These are phyloP conservation scores for Mesotaenium endlicherianum DNA, from an alignment of 139 green algal species.

Conservation along the genomic window DNA sequence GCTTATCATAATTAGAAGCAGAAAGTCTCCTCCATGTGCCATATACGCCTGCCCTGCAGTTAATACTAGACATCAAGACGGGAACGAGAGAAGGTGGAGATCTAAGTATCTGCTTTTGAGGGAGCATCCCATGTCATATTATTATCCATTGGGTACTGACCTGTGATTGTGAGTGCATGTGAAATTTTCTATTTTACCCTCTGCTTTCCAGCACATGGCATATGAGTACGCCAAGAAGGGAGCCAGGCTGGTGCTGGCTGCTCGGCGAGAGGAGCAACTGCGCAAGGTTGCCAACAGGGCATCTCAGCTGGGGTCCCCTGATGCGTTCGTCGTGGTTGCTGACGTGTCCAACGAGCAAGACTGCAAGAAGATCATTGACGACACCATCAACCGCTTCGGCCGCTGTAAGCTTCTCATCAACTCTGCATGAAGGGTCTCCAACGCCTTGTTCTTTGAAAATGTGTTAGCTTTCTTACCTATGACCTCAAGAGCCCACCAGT, in stretches of 20 bases:
- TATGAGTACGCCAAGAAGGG: slow-evolving; percentile 48
- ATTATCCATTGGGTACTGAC: not conserved
- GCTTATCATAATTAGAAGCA: not conserved
- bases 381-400: slow-evolving; percentile 18
- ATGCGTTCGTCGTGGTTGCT: slow-evolving; percentile 15
- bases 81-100: too few species aligned
- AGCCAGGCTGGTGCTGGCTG: slow-evolving; percentile 37
- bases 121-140: too few species aligned
- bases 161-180: not conserved
- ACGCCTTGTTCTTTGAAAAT: too few species aligned
- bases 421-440: too few species aligned
- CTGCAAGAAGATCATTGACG: slow-evolving; percentile 45
- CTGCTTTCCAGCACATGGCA: slow-evolving; percentile 38
- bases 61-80: too few species aligned
- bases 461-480: too few species aligned
- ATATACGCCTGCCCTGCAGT: too few species aligned
- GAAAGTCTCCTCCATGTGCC: too few species aligned
- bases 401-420: slow-evolving; percentile 5
- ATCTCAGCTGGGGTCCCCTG: not conserved
- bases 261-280: slow-evolving; percentile 36
- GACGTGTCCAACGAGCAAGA: slow-evolving; percentile 42
- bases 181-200: not conserved
- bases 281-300: slow-evolving; percentile 6
- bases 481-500: too few species aligned
- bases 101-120: too few species aligned